phyloP scores from a whole-genome alignment of 805 yeast genomes.

The Wickerhamiella allomyrinae region DNA sequence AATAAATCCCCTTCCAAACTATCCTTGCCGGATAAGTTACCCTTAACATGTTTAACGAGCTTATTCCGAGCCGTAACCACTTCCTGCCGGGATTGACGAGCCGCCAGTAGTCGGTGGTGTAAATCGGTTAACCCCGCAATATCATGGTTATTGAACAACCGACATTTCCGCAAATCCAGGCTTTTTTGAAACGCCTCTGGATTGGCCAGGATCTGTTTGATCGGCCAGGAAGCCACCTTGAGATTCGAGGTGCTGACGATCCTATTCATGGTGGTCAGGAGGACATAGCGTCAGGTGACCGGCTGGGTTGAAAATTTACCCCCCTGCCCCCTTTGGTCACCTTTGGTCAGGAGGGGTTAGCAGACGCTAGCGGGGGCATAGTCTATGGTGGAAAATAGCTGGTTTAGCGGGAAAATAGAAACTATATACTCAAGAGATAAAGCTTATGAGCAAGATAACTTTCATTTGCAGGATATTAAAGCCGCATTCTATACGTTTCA shows the following conservation, averaged over 20 bases:
- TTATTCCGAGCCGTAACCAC: conserved; percentile 15
- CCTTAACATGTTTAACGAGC: conserved; percentile 9
- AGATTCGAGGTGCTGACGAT: conserved; percentile 12
- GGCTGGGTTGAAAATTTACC: background rate
- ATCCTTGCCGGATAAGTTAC: conserved; percentile 6
- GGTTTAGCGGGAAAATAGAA: no score
- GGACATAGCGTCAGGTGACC: background rate
- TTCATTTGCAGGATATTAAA: background rate
- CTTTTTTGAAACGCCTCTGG: conserved; percentile 15
- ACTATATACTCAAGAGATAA: background rate
- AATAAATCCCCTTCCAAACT: conserved; percentile 13
- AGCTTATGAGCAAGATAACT: background rate
- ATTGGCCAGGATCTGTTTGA: conserved; percentile 12
- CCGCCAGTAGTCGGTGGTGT: conserved; percentile 12
- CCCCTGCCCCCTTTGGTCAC: background rate
- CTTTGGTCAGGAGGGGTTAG: background rate
- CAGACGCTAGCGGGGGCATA: background rate
- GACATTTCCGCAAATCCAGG: conserved; percentile 15
- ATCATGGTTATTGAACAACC: conserved; percentile 10
- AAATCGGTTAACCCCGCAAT: conserved; percentile 18
- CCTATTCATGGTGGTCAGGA: background rate
- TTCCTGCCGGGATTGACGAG: conserved; percentile 9
- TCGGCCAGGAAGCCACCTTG: conserved; percentile 14
- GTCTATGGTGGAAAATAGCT: no score
- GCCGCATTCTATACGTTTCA: conserved; percentile 1